Evolutionary conservation across 441 rosid species (phyloP).

Genomic region (Populus hybrid): DNA sequence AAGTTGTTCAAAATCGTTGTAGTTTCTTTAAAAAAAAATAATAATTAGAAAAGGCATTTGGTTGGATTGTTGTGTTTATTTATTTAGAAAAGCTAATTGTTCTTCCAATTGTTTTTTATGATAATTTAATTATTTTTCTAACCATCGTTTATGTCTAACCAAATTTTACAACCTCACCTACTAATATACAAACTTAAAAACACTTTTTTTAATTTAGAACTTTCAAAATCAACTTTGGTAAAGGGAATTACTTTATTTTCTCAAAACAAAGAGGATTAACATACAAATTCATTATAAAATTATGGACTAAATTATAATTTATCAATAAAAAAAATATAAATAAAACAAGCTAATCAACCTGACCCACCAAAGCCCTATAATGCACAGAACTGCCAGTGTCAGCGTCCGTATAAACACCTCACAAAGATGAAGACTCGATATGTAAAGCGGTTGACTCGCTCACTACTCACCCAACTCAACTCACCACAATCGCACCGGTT

Average conservation of each 20-base stretch:
- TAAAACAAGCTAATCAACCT: not conserved
- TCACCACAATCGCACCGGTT: constrained; percentile 21
- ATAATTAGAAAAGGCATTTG: not conserved
- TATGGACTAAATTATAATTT: not conserved
- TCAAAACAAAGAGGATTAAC: not conserved
- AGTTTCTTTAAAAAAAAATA: too few species aligned
- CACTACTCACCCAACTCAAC: not conserved
- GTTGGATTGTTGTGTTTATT: not conserved
- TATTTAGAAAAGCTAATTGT: not conserved
- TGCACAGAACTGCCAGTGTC: not conserved
- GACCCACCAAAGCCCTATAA: not conserved
- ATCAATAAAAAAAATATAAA: too few species aligned
- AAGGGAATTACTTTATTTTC: too few species aligned
- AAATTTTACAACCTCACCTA: too few species aligned
- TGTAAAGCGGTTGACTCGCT: constrained; percentile 38
- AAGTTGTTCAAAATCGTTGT: not conserved
- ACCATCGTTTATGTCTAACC: too few species aligned
- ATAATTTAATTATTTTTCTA: too few species aligned
- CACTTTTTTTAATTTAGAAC: too few species aligned
- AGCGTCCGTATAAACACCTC: not conserved
- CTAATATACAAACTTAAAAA: too few species aligned
- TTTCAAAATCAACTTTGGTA: not conserved
- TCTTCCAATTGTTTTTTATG: not conserved
- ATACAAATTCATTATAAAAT: not conserved
- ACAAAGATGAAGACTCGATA: not conserved